A percentile compares a stretch with the other conserved stretches of the same genome.
These are phyloP conservation scores for Gamarada debralockiae DNA, from an alignment of 495 filamentous ascomycete species.

Conservation along the genomic window DNA sequence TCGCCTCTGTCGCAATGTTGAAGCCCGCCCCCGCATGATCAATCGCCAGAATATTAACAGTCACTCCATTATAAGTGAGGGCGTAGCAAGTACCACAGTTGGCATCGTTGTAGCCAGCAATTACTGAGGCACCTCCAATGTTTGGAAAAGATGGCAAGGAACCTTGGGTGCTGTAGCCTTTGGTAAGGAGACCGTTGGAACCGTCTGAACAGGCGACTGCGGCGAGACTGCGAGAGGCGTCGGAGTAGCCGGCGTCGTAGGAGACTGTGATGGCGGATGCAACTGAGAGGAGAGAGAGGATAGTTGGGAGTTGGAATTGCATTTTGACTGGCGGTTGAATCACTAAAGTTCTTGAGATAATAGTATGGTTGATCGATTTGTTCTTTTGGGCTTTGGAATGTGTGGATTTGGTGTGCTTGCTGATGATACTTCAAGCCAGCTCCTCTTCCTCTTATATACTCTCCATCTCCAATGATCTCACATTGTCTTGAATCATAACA, in stretches of 20 bases:
- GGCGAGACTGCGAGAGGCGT: conserved; percentile 38
- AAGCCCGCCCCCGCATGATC: conserved; percentile 58
- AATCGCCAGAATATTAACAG: conserved; percentile 63
- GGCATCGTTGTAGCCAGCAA: conserved; percentile 54
- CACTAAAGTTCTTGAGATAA: no score
- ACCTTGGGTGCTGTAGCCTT: conserved; percentile 42
- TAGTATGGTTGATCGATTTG: no score
- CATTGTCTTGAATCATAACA: no score
- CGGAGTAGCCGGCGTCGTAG: conserved; percentile 58
- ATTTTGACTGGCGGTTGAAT: conserved; percentile 39
- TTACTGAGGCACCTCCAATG: conserved; percentile 59
- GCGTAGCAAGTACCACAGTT: conserved; percentile 69
- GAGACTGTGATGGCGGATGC: conserved; percentile 41
- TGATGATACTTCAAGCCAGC: no score
- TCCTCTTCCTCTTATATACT: no score
- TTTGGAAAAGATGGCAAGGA: conserved; percentile 50
- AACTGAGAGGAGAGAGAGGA: conserved; percentile 35
- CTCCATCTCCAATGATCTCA: no score
- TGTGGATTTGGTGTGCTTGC: no score
- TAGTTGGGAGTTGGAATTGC: conserved; percentile 42
- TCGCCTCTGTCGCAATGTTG: conserved; percentile 60
- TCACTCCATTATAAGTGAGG: conserved; percentile 54
- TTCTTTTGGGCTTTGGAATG: no score
- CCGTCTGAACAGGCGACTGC: conserved; percentile 55
- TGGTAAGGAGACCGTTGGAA: conserved; percentile 51